Percentiles rank a stretch among this genome's conserved stretches.
Evolutionary conservation across 192 early-diverging fungal genomes (phyloP).

Genomic region (Coemansia sp.): DNA sequence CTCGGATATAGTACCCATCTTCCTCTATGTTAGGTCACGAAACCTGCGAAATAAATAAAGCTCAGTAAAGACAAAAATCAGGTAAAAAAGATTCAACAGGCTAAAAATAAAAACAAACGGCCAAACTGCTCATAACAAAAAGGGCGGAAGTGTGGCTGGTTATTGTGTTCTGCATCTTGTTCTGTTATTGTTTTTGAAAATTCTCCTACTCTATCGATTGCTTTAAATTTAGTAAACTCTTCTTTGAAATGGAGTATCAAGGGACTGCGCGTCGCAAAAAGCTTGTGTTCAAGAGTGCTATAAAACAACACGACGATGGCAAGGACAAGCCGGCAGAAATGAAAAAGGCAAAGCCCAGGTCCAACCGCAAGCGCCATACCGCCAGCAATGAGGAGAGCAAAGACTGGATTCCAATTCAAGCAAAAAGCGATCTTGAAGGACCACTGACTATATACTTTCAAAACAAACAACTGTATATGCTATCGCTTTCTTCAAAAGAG

Average conservation of each 20-base stretch:
- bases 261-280: conserved; percentile 17
- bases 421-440: conserved; percentile 28
- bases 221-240: background rate
- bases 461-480: conserved; percentile 4
- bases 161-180: too few species aligned
- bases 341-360: conserved; percentile 7
- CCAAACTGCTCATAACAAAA: background rate
- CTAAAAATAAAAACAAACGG: background rate
- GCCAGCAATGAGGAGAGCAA: background rate
- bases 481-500: conserved; percentile 15
- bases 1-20: conserved; percentile 40
- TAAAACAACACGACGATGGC: conserved; percentile 1
- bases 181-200: background rate
- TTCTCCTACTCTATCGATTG: background rate
- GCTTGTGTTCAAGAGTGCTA: conserved; percentile 37
- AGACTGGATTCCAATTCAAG: conserved; percentile 30
- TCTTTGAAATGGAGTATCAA: conserved; percentile 29
- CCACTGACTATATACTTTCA: conserved; percentile 26
- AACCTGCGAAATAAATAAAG: background rate
- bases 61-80: background rate
- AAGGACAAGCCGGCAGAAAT: background rate
- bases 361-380: conserved; percentile 5
- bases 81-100: background rate
- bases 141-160: too few species aligned
- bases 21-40: background rate